Evolutionary conservation across 441 rosid genomes (phyloP).

Genomic region (Adansonia madagascariensis): DNA sequence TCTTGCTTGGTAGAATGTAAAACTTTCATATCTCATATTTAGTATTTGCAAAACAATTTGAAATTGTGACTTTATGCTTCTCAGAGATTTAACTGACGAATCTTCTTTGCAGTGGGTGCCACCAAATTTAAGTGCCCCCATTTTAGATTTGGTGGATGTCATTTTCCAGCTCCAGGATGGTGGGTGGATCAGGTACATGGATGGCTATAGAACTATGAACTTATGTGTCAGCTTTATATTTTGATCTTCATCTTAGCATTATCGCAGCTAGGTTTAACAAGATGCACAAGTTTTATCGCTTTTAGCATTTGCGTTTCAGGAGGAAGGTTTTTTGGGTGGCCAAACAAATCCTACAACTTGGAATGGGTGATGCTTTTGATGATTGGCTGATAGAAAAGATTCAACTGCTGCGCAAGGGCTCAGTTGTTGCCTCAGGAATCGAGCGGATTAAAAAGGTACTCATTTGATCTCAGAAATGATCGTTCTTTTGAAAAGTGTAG

Average conservation of each 20-base stretch:
- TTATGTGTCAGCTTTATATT: neutral
- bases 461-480: neutral
- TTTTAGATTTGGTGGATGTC: constrained; percentile 89
- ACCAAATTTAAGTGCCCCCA: constrained; percentile 81
- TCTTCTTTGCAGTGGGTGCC: constrained; percentile 90
- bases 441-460: constrained; percentile 88
- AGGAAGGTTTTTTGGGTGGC: constrained; percentile 98
- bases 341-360: constrained; percentile 93
- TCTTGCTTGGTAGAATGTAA: constrained; percentile 2
- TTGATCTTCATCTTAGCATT: neutral
- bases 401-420: constrained; percentile 77
- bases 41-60: constrained; percentile 11
- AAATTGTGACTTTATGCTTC: constrained; percentile 16
- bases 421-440: constrained; percentile 87
- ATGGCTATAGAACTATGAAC: neutral
- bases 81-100: constrained; percentile 21
- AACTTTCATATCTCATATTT: constrained; percentile 11
- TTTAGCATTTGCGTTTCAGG: constrained; percentile 47
- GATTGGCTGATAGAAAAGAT: constrained; percentile 98
- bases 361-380: constrained; percentile 99
- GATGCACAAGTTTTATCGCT: constrained; percentile 1
- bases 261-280: constrained; percentile 10
- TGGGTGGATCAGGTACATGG: constrained; percentile 95
- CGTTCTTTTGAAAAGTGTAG: neutral
- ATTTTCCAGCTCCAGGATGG: constrained; percentile 97